Evolutionary conservation across 2,329 filamentous ascomycete species (phyloP).

Genomic region (Venturia asperata): DNA sequence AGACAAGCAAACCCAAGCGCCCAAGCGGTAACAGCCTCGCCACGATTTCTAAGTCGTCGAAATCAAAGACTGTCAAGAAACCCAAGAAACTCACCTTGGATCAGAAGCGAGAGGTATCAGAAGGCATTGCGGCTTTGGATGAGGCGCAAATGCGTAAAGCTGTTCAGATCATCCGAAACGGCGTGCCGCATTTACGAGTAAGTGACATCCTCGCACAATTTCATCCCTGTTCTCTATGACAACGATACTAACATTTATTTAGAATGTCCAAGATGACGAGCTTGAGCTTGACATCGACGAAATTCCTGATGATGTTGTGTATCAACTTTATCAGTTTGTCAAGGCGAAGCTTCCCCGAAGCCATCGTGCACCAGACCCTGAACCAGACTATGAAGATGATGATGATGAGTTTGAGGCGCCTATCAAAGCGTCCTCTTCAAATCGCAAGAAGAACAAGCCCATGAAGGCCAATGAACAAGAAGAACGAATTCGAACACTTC

Average conservation of each 20-base stretch:
- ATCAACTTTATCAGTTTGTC: constrained; percentile 51
- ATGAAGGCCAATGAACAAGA: constrained; percentile 69
- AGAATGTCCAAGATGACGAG: constrained; percentile 51
- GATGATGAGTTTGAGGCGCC: constrained; percentile 29
- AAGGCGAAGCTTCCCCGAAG: constrained; percentile 32
- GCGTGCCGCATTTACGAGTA: constrained; percentile 64
- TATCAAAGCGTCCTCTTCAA: constrained; percentile 31
- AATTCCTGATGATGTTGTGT: constrained; percentile 47
- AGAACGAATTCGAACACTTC: constrained; percentile 56
- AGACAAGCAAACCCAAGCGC: constrained; percentile 27
- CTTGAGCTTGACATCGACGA: constrained; percentile 60
- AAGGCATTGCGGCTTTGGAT: constrained; percentile 73
- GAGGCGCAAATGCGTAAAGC: constrained; percentile 71
- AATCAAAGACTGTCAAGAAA: constrained; percentile 17
- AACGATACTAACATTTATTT: constrained; percentile 18
- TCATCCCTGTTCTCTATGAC: constrained; percentile 16
- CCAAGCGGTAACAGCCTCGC: not conserved
- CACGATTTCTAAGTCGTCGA: constrained; percentile 23
- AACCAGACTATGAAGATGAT: constrained; percentile 27
- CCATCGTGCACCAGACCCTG: constrained; percentile 27
- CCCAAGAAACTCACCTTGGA: constrained; percentile 52
- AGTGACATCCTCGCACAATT: constrained; percentile 22
- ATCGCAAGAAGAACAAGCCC: constrained; percentile 67
- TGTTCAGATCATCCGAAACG: constrained; percentile 82
- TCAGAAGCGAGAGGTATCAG: constrained; percentile 88